phyloP scores from a whole-genome alignment of 1,284 basidiomycete species.

The Golubevia sp. region DNA sequence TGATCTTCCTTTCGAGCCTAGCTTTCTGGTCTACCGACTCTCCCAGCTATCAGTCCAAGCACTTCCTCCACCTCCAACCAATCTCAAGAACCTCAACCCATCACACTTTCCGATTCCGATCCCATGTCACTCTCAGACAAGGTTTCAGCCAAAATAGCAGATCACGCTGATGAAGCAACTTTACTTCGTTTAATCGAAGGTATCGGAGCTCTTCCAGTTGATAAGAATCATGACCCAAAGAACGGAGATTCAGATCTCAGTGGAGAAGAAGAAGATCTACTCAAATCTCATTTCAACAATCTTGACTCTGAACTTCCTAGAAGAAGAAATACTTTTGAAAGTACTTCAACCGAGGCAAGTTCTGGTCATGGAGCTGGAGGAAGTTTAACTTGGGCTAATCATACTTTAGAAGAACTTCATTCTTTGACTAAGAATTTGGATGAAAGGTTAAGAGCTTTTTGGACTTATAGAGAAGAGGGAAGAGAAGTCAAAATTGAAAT shows the following conservation, averaged over 20 bases:
- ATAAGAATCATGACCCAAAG: neutral
- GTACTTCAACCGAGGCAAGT: neutral
- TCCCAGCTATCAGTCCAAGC: neutral
- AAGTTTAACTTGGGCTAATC: constrained; percentile 26
- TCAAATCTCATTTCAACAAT: neutral
- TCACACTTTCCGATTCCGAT: neutral
- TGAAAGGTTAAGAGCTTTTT: constrained; percentile 31
- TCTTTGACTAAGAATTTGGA: constrained; percentile 30
- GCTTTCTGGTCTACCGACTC: neutral
- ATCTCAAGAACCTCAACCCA: neutral
- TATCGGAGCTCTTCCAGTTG: neutral
- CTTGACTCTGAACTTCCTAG: too few relatives aligned
- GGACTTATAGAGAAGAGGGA: constrained; percentile 35
- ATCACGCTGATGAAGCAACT: neutral
- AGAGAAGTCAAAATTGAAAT: constrained; percentile 35
- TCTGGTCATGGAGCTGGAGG: constrained; percentile 12
- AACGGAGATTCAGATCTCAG: neutral
- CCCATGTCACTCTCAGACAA: neutral
- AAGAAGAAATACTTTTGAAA: neutral
- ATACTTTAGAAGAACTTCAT: constrained; percentile 32
- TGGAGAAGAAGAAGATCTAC: neutral
- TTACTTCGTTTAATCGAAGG: neutral
- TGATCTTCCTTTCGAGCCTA: too few relatives aligned
- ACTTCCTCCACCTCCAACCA: neutral
- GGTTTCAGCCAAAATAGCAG: neutral